phyloP scores from a whole-genome alignment of 208 protist species.

The Entamoeba moshkovskii region DNA sequence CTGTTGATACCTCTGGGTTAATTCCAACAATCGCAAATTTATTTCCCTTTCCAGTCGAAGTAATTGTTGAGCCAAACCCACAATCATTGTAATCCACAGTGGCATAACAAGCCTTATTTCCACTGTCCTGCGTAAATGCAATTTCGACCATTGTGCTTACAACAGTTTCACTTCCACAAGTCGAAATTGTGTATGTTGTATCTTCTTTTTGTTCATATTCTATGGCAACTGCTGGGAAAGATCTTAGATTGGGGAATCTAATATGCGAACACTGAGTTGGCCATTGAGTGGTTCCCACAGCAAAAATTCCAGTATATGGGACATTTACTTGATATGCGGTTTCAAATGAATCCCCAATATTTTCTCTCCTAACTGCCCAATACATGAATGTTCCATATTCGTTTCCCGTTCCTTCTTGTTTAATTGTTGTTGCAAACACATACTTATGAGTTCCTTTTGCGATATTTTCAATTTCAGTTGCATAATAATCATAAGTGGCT shows the following conservation, averaged over 20 bases:
- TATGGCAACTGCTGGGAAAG: background rate
- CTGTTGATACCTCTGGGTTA: background rate
- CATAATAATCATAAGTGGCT: no score
- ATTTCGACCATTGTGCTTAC: background rate
- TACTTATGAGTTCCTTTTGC: background rate
- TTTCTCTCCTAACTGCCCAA: background rate
- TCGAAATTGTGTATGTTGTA: background rate
- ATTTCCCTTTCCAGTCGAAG: background rate
- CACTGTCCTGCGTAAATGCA: background rate
- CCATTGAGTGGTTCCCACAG: background rate
- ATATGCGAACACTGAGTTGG: background rate
- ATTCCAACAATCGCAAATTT: background rate
- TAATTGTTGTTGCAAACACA: background rate
- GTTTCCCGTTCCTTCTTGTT: background rate
- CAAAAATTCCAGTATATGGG: background rate
- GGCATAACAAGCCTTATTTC: background rate
- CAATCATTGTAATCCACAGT: background rate
- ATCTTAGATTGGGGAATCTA: background rate
- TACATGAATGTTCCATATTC: background rate
- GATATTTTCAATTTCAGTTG: no score
- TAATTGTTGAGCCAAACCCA: background rate
- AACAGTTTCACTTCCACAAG: background rate
- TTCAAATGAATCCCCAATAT: background rate
- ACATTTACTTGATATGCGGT: background rate
- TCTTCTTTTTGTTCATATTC: background rate